Evolutionary conservation across 345 rosid genomes (phyloP), one percentile per base, ranked within the genome.

Genomic region (Sonneratia alba): DNA sequence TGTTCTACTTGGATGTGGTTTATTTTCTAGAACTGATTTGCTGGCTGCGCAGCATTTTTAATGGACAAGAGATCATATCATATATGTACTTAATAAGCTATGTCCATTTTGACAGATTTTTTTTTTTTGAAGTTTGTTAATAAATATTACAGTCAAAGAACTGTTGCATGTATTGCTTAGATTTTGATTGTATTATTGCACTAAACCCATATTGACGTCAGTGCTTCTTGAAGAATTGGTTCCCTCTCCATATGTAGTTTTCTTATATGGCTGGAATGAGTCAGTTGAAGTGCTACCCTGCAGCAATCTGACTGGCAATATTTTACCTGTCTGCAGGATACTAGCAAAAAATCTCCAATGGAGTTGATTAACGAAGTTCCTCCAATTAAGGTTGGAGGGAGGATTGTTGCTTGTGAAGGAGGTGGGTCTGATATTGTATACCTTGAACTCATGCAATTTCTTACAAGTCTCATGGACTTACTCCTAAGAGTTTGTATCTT

Each of bases 341-440:
- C 87, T 67, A 85, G 82, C 83, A 92, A 92, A 83, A 95, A 95
- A 83, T 92, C 97, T 74, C 99, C 99, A 49, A 92, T 95, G 99
- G 99, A 95, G 77, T 80, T 95, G 83, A 95, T 95, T 77, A 89
- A 87, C 74, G 99, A 95, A 83, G 96, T 95, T 77, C 97, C 99
- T 32, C 99, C 99, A 12, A 86, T 95, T 78, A 92, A 87, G 79
- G 92, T 95, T 77, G 91, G 85, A 79, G 99, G 93, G 81, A 87
- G 97, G 80, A 90, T 92, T 83, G 97, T 85, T 70, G 99, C 93
- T 69, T 92, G 99, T 75, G 99, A 92, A 83, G 99, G 99, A 87
- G 97, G 99, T 95, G 69, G 74, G 87, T 73, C 70, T 69, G 67
- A 69, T 51, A 38, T 51, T 16, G 56, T 51, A 10, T 16, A 72